Evolutionary conservation across 2,329 filamentous ascomycete species (phyloP).

Genomic region (Trichoderma citrinoviride): DNA sequence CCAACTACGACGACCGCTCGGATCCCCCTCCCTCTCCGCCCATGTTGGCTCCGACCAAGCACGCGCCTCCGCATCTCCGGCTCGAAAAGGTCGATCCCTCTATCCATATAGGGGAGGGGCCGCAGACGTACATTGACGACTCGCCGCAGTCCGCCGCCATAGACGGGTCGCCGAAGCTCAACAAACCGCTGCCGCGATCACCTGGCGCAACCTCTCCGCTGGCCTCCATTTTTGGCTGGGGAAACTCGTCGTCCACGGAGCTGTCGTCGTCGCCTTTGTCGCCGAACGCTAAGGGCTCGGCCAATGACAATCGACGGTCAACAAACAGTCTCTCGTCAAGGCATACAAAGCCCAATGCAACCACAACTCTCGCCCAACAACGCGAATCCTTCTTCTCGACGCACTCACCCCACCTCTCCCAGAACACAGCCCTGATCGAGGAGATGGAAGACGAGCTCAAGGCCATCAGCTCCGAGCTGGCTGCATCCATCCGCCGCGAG

Average conservation of each 20-base stretch:
- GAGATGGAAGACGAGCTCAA: slow-evolving; percentile 94
- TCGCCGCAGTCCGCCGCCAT: slow-evolving; percentile 32
- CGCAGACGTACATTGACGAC: slow-evolving; percentile 27
- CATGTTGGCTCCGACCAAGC: slow-evolving; percentile 47
- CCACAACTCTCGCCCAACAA: slow-evolving; percentile 47
- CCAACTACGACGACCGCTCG: slow-evolving; percentile 38
- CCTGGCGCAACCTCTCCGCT: slow-evolving; percentile 49
- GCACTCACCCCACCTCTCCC: slow-evolving; percentile 40
- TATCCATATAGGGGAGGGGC: slow-evolving; percentile 29
- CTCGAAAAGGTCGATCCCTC: slow-evolving; percentile 44
- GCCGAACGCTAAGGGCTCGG: slow-evolving; percentile 37
- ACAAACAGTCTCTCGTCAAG: slow-evolving; percentile 34
- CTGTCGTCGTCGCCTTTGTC: slow-evolving; percentile 55
- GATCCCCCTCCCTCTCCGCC: slow-evolving; percentile 43
- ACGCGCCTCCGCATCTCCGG: slow-evolving; percentile 52
- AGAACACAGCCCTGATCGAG: slow-evolving; percentile 59
- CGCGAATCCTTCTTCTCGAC: slow-evolving; percentile 53
- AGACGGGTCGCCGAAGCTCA: slow-evolving; percentile 41
- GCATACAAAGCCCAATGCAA: slow-evolving; percentile 41
- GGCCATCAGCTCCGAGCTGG: slow-evolving; percentile 89
- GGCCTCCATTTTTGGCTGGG: slow-evolving; percentile 55
- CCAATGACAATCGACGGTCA: slow-evolving; percentile 35
- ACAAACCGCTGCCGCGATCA: slow-evolving; percentile 56
- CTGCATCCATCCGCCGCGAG: slow-evolving; percentile 87
- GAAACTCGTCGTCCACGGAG: slow-evolving; percentile 45